Percentiles rank a stretch among this genome's conserved stretches.
Conservation (phyloP, 2,329 filamentous ascomycete genomes). For the Myriosclerotinia scirpicola region DNA sequence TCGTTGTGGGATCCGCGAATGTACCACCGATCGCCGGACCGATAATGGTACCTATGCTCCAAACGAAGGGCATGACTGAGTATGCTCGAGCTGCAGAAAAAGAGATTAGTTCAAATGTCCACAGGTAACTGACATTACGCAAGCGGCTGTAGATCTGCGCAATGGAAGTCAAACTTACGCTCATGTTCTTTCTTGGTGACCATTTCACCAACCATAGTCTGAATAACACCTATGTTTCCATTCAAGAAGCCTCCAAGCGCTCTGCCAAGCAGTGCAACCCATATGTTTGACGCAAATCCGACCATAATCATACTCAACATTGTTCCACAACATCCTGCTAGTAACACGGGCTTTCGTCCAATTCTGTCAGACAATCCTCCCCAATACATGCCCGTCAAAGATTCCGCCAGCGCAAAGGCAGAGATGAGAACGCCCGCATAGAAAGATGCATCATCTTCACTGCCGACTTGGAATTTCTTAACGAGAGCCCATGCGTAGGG, state of each 20-base stretch:
- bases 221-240: slow-evolving; percentile 84
- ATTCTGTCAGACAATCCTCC: slow-evolving; percentile 77
- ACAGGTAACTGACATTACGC: neutral
- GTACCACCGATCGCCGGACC: slow-evolving; percentile 86
- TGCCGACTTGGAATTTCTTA: slow-evolving; percentile 71
- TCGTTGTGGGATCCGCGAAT: slow-evolving; percentile 74
- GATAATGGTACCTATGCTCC: slow-evolving; percentile 86
- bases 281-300: slow-evolving; percentile 79
- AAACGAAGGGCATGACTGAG: slow-evolving; percentile 91
- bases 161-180: slow-evolving; percentile 19
- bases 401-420: slow-evolving; percentile 80
- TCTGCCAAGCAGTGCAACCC: slow-evolving; percentile 75
- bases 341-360: slow-evolving; percentile 80
- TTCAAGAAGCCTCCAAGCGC: slow-evolving; percentile 80
- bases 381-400: slow-evolving; percentile 85
- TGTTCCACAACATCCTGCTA: slow-evolving; percentile 79
- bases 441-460: slow-evolving; percentile 74
- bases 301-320: slow-evolving; percentile 81
- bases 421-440: slow-evolving; percentile 88
- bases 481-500: slow-evolving; percentile 87
- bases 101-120: slow-evolving; percentile 10
- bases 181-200: slow-evolving; percentile 57
- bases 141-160: neutral
- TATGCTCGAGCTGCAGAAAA: slow-evolving; percentile 63
- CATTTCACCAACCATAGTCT: slow-evolving; percentile 86